Conservation (phyloP, 1,284 basidiomycete genomes). For the Rhodotorula sp. region DNA sequence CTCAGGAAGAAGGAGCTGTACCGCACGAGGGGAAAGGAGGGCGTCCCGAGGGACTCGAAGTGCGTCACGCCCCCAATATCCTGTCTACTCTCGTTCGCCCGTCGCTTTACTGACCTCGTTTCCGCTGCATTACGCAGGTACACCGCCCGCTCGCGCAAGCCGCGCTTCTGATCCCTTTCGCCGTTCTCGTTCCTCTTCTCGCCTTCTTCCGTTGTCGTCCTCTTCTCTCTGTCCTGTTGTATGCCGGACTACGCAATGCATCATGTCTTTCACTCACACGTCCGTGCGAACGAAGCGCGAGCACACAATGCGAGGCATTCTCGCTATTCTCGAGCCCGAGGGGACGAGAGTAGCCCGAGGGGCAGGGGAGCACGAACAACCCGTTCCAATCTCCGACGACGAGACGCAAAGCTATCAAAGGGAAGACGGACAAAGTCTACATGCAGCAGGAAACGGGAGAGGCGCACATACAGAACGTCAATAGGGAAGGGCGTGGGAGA, state of each 20-base stretch:
- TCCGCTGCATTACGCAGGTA: constrained; percentile 25
- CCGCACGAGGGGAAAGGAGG: constrained; percentile 59
- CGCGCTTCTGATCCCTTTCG: constrained; percentile 39
- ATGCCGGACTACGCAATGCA: neutral
- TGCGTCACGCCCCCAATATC: constrained; percentile 3
- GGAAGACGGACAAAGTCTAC: neutral
- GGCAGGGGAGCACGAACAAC: too few relatives aligned
- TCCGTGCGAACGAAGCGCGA: too few relatives aligned
- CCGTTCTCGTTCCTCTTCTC: neutral
- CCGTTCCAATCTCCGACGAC: too few relatives aligned
- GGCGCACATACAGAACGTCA: neutral
- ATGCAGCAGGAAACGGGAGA: neutral
- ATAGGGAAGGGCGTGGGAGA: neutral
- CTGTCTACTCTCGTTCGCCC: neutral
- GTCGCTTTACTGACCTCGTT: neutral
- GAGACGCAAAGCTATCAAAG: neutral
- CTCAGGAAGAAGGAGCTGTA: constrained; percentile 62
- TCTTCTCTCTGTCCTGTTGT: neutral
- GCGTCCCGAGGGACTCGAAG: constrained; percentile 47
- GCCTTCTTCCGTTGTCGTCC: neutral
- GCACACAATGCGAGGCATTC: too few relatives aligned
- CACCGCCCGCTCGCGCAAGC: constrained; percentile 45
- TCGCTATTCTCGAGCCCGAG: too few relatives aligned
- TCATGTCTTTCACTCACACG: neutral
- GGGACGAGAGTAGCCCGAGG: too few relatives aligned